Base-by-base conservation (phyloP, 225 moss, liverwort and hornwort genomes). In the Lunularia cruciata region DNA sequence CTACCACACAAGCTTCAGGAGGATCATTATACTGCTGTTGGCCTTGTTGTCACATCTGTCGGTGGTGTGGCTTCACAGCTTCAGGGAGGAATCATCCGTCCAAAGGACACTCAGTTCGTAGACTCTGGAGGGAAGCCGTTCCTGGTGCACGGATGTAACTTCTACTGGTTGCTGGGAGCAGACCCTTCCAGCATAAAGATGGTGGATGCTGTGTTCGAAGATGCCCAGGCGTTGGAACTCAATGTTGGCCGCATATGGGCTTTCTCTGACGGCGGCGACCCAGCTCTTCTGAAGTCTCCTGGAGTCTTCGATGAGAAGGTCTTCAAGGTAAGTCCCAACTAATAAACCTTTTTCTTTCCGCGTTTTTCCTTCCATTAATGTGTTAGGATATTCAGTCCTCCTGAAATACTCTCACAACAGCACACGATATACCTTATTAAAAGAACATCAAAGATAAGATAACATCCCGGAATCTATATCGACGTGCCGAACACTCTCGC, bases 101-200 rank as follows among this genome's bases (percentile, higher is more conserved):
- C 57, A 1, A 40, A 32, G 1, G 70, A 38, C 34, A 31, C 5
- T 27, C 39, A 25, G 14, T 56, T 70, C 7, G 57, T 70, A 16
- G 70, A 70, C 43, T 8, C 57, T 12, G 27, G 9, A 18, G 86
- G 84, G n/a, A 43, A 78, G 39, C 58, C 78, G 1, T 83, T 68
- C 7, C 78, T 77, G 9, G 83, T 86, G 63, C 87, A 89, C 28
- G 89, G 89, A 18, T 82, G 82, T 79, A 86, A 89, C 57, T 77
- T 83, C 42, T 89, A 89, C 72, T 89, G 89, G 89, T 63, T 89
- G 28, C 86, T 89, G 89, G 89, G 79, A 5, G 82, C 83, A 63
- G 84, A 86, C 68, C 73, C 63, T 42, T 16, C 51, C 5, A 81
- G 79, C 4, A 27, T 77, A 28, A 15, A 55, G 0, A 69, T 78